Base-by-base conservation (phyloP, 192 early-diverging fungal species). In the Borealophlyctis nickersoniae region DNA sequence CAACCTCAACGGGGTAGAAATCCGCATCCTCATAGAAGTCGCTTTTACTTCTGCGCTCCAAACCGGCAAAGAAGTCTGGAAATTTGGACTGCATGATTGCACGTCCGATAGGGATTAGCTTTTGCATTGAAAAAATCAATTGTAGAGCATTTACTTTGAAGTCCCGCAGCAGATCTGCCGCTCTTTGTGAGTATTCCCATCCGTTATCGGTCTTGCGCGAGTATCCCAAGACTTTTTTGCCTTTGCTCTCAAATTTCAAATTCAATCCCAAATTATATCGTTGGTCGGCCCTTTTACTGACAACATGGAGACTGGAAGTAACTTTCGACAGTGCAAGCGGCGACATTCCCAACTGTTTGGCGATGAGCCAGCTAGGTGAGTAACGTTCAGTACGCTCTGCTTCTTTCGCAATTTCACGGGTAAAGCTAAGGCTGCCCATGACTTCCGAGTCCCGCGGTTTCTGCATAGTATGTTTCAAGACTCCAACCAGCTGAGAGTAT, bases 241-340 rank as follows among this genome's bases (percentile, higher is more conserved):
- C 81, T 66, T 89, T 89, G 5, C 79, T 81, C 52, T 96, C 95
- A 67, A 94, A 96, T 65, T 98, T 96, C 52, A 98, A 80, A 62
- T 88, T 88, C 32, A 98, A 78, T 1, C 96, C 96, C 29, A 96
- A 65, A 54, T 93, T 91, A 29, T 56, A 63, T 26, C 78, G 70
- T 23, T 86, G 78, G 31, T 88, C 83, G 2, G 77, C 72, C 13
- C 65, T 63, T 53, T 81, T 81, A 57, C 76, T 71, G 26, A 78
- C 76, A n/a, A 94, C 86, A 45, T 81, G 76, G 49, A 97, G 80
- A 22, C 85, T 85, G 0, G 95, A 92, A 0, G 94, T 91, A 34
- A 98, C 73, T 58, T 91, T 91, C 56, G 92, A 92, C 22, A 96
- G 79, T 11, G 86, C 74, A 29, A 94, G 62, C 14, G 82, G 52